Conservation (phyloP, 2,329 filamentous ascomycete genomes). For the Nigrospora oryzae region DNA sequence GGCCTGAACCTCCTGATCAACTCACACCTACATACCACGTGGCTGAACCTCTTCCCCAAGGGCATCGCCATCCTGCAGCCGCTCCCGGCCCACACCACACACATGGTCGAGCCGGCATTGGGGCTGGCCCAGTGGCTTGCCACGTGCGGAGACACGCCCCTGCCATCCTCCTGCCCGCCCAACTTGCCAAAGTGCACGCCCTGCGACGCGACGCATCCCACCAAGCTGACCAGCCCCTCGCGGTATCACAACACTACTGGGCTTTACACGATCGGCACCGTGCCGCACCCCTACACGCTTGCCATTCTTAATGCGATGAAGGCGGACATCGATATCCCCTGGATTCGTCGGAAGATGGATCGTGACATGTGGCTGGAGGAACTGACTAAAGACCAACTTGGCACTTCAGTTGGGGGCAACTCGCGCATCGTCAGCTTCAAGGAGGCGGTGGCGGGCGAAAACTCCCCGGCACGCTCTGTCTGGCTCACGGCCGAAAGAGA, state of each 20-base stretch:
- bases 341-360: conserved; percentile 57
- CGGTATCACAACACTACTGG: conserved; percentile 64
- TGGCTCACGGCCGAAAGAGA: conserved; percentile 70
- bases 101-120: conserved; percentile 60
- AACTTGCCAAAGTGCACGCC: conserved; percentile 67
- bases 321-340: conserved; percentile 51
- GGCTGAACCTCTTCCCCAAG: conserved; percentile 68
- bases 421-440: conserved; percentile 70
- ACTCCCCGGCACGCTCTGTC: conserved; percentile 55
- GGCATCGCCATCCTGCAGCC: conserved; percentile 81
- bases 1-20: conserved; percentile 70
- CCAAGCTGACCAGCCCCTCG: conserved; percentile 58
- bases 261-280: conserved; percentile 74
- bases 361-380: conserved; percentile 74
- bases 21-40: conserved; percentile 75
- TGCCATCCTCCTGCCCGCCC: conserved; percentile 74
- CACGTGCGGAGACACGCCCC: conserved; percentile 64
- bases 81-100: conserved; percentile 63
- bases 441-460: conserved; percentile 65
- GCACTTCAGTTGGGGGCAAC: conserved; percentile 51
- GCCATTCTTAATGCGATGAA: conserved; percentile 57
- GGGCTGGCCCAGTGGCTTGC: conserved; percentile 68
- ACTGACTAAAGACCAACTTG: conserved; percentile 62
- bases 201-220: conserved; percentile 57
- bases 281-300: conserved; percentile 87